A percentile compares a stretch with the other conserved stretches of the same genome.
These are phyloP conservation scores for Shiraia bambusicola DNA, from an alignment of 2,329 filamentous ascomycete genomes.

Conservation along the genomic window DNA sequence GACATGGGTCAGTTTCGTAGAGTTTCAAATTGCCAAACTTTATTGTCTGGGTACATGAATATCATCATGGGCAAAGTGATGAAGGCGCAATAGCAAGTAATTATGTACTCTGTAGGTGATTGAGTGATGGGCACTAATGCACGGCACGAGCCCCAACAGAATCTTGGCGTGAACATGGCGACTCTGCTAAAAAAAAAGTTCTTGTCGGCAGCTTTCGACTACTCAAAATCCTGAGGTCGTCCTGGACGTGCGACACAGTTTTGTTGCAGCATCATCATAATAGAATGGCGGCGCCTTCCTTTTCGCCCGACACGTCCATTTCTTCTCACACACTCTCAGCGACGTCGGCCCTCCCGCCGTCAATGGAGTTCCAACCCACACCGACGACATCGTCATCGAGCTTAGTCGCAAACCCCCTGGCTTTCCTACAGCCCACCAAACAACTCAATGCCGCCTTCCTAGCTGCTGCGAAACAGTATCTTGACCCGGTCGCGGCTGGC, in stretches of 20 bases:
- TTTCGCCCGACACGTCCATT: constrained; percentile 43
- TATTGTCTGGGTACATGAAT: no score
- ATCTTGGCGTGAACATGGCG: constrained; percentile 2
- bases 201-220: constrained; percentile 3
- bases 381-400: constrained; percentile 56
- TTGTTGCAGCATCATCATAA: not conserved
- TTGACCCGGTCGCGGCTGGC: constrained; percentile 75
- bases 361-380: constrained; percentile 34
- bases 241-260: not conserved
- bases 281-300: constrained; percentile 37
- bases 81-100: not conserved
- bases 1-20: no score
- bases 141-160: not conserved
- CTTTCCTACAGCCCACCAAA: constrained; percentile 73
- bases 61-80: not conserved
- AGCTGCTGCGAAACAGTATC: constrained; percentile 73
- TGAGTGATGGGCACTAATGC: constrained; percentile 1
- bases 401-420: constrained; percentile 65
- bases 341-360: constrained; percentile 38
- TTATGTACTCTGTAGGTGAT: no score
- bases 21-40: no score
- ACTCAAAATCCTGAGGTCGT: not conserved
- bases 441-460: constrained; percentile 69
- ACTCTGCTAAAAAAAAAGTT: constrained; percentile 12
- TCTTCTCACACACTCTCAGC: constrained; percentile 45